Evolutionary conservation across 176 grass and related monocot species (phyloP).

Genomic region (Bolboschoenus planiculmis): DNA sequence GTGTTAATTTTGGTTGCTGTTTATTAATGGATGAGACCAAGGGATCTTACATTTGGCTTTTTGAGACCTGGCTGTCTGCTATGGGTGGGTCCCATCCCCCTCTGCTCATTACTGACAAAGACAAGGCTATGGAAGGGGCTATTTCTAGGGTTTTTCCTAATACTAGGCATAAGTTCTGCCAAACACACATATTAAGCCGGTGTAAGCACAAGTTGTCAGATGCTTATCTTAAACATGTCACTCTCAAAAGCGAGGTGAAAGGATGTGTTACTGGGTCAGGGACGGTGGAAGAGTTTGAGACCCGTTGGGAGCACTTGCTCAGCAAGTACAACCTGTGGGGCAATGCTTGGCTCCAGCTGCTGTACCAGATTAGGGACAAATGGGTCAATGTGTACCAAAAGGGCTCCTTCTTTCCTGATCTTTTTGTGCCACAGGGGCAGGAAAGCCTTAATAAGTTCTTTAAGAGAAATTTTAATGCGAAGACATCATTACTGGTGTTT

Average conservation of each 20-base stretch:
- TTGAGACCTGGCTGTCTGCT: conserved; percentile 48
- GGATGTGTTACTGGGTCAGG: conserved; percentile 30
- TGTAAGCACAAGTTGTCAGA: conserved; percentile 50
- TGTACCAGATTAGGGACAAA: conserved; percentile 33
- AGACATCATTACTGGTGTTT: conserved; percentile 35
- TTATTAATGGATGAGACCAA: conserved; percentile 60
- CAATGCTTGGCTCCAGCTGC: conserved; percentile 34
- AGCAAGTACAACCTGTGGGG: conserved; percentile 47
- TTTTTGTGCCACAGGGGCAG: conserved; percentile 28
- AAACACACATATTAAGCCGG: conserved; percentile 42
- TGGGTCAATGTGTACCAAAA: conserved; percentile 50
- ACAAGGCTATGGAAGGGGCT: conserved; percentile 50
- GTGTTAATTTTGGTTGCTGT: conserved; percentile 41
- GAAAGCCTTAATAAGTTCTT: conserved; percentile 55
- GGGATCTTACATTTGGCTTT: conserved; percentile 50
- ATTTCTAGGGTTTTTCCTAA: conserved; percentile 49
- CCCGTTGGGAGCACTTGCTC: conserved; percentile 43
- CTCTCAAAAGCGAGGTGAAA: conserved; percentile 44
- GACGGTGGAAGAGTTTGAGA: conserved; percentile 40
- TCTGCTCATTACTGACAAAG: conserved; percentile 45
- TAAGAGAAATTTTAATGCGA: conserved; percentile 41
- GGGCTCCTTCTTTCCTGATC: conserved; percentile 41
- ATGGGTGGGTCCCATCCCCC: conserved; percentile 39
- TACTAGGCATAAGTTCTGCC: conserved; percentile 42
- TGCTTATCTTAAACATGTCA: conserved; percentile 33